Evolutionary conservation across 805 yeast species (phyloP), one percentile per base, ranked within the genome.

Genomic region (Starmerella gropengiesseri): DNA sequence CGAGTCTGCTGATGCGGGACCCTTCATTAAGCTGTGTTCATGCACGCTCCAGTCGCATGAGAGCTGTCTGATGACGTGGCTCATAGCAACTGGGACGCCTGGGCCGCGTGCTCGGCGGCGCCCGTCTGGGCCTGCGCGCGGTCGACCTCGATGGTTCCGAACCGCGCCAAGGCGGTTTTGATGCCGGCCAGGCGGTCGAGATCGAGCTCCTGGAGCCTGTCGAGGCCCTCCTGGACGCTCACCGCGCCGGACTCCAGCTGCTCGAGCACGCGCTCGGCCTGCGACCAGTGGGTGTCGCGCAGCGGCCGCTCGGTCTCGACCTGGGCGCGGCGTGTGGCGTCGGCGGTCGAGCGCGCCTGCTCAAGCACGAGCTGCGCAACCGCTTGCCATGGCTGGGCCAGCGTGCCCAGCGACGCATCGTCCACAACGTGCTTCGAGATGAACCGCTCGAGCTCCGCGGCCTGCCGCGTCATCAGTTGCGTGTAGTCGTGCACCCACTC

Each of bases 121-220:
- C 62, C 60, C 12, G 70, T 65, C 29, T 66, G 63, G 27, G 59
- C 59, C 49, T 67, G 69, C 23, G 75, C 55, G 36, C 66, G 65
- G 55, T 79, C 85, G 34, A 71, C 68, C 44, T 70, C 64, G 31
- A 76, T 71, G 13, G 84, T 74, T 58, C 77, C 74, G 55, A 75
- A 78, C 55, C 76, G 76, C 38, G 78, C 66, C 43, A 87, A 67
- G 43, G 78, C 70, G 41, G 77, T 77, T 56, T 83, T 78, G 47
- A 84, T 65, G 45, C 75, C 69, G 46, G 62, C 67, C 60, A 74
- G 68, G 63, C 83, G 75, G 60, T 65, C 64, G 55, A 39, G 37
- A 37, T 55, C 58, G 25, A 49, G 42, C 23, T 63, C 55, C 75
- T 65, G 55, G 73, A 70, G 55, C 74, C 80, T 20, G 69, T 62